Percentiles rank a stretch among this genome's conserved stretches.
Conservation (phyloP, 768 basidiomycete species). For the Tricholoma bakamatsutake region DNA sequence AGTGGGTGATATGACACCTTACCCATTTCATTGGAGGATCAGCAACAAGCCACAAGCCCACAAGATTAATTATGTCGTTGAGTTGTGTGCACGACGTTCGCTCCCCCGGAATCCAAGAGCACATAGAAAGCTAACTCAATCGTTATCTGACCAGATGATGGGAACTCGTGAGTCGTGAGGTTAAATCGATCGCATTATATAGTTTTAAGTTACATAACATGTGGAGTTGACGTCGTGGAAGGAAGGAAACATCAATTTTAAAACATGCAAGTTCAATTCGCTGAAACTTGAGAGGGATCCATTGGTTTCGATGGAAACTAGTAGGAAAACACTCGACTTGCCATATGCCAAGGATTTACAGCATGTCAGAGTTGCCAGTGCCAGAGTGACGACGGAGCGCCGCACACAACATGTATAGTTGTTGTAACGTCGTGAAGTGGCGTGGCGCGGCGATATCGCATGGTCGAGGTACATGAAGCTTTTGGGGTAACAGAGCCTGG, state of each 20-base stretch:
- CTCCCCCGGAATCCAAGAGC: no score
- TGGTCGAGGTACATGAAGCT: neutral
- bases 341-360: neutral
- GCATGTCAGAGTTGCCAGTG: neutral
- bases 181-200: neutral
- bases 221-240: neutral
- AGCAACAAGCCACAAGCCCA: neutral
- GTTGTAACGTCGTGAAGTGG: neutral
- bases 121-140: neutral
- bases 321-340: neutral
- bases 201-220: neutral
- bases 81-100: no score
- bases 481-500: neutral
- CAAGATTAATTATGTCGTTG: neutral
- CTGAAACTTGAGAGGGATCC: neutral
- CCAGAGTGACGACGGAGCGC: slow-evolving; percentile 5
- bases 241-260: neutral
- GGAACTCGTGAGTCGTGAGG: neutral
- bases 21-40: no score
- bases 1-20: no score
- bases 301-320: slow-evolving; percentile 1
- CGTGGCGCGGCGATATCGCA: neutral
- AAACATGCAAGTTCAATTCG: neutral
- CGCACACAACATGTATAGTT: neutral
- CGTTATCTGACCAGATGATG: neutral